Evolutionary conservation across 164 flowering plant genomes (phyloP).

Genomic region (Magnolia kwangsiensis): DNA sequence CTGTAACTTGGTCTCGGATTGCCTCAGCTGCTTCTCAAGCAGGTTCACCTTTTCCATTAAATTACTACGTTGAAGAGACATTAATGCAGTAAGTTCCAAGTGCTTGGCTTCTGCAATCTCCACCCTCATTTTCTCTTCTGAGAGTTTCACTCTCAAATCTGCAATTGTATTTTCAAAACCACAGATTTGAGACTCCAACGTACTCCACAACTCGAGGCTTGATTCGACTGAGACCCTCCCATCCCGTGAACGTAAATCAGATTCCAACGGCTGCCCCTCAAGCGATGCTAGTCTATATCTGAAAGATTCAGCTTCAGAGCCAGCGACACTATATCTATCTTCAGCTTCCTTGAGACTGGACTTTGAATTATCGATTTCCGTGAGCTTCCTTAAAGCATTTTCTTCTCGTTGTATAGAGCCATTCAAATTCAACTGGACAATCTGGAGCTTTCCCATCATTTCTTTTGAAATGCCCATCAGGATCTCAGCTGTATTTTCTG

Average conservation of each 20-base stretch:
- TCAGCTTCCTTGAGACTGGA: conserved; percentile 29
- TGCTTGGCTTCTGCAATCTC: conserved; percentile 49
- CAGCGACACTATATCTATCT: conserved; percentile 24
- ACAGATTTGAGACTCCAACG: conserved; percentile 24
- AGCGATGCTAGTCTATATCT: conserved; percentile 44
- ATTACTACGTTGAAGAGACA: conserved; percentile 37
- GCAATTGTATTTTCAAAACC: conserved; percentile 42
- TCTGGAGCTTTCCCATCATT: conserved; percentile 45
- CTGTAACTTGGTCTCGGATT: conserved; percentile 34
- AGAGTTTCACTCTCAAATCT: conserved; percentile 35
- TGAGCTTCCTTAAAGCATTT: conserved; percentile 13
- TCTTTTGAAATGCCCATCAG: conserved; percentile 64
- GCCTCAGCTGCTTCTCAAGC: conserved; percentile 44
- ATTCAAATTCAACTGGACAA: conserved; percentile 52
- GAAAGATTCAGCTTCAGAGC: conserved; percentile 37
- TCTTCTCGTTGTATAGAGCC: conserved; percentile 47
- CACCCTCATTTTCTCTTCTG: conserved; percentile 41
- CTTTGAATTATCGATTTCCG: conserved; percentile 14
- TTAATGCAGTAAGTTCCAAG: conserved; percentile 35
- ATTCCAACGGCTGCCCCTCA: conserved; percentile 40
- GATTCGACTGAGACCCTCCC: conserved; percentile 30
- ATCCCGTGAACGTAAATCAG: conserved; percentile 28
- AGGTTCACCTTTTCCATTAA: conserved; percentile 35
- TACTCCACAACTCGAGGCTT: conserved; percentile 31
- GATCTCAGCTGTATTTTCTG: conserved; percentile 61